Evolutionary conservation across 2,329 filamentous ascomycete genomes (phyloP).

Genomic region (Trichothecium roseum): DNA sequence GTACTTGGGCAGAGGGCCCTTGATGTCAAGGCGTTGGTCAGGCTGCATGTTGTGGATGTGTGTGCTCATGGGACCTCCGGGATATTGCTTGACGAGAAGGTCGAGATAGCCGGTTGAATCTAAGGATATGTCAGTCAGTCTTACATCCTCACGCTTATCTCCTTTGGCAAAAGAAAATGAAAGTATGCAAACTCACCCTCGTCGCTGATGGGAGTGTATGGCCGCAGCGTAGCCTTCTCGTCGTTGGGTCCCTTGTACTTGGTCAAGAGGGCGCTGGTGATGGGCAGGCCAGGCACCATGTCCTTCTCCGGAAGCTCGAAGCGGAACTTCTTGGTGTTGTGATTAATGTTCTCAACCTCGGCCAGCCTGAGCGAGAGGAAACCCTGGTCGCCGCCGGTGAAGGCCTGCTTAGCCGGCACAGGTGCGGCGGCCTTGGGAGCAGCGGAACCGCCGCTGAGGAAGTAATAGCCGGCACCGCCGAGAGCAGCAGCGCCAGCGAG

Average conservation of each 20-base stretch:
- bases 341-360: conserved; percentile 69
- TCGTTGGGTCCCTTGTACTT: conserved; percentile 80
- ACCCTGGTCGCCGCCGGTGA: conserved; percentile 82
- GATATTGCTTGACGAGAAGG: conserved; percentile 86
- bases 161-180: not conserved
- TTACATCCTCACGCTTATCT: not conserved
- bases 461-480: conserved; percentile 49
- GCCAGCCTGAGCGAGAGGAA: conserved; percentile 76
- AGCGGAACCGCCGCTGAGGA: conserved; percentile 38
- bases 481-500: conserved; percentile 47
- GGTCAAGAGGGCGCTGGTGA: conserved; percentile 82
- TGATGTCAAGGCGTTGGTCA: conserved; percentile 78
- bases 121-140: conserved; percentile 18
- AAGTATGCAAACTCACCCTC: conserved; percentile 63
- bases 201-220: conserved; percentile 87
- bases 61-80: conserved; percentile 80
- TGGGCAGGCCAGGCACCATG: conserved; percentile 68
- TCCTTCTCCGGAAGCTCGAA: conserved; percentile 81
- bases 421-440: conserved; percentile 40
- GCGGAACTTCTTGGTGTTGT: conserved; percentile 89
- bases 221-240: conserved; percentile 78
- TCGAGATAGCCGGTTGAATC: conserved; percentile 73
- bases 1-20: conserved; percentile 94
- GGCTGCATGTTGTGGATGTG: conserved; percentile 77
- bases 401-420: conserved; percentile 36